Percentiles rank a stretch among this genome's conserved stretches.
Conservation (phyloP, 2,329 filamentous ascomycete species). For the Ceratocystis cubensis region DNA sequence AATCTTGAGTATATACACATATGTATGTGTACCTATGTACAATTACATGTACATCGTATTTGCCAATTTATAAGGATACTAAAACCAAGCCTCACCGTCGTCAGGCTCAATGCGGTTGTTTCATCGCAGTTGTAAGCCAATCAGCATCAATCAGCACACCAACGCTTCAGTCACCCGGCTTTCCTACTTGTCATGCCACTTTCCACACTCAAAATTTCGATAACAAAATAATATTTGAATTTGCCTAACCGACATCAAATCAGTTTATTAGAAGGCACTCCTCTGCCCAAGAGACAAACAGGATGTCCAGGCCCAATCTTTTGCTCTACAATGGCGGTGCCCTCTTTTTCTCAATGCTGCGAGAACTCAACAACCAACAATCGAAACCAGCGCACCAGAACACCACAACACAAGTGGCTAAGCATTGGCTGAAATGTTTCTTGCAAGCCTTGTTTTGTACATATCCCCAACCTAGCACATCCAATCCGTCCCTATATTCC, state of each 20-base stretch:
- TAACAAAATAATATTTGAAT: neutral
- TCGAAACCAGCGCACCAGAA: no score
- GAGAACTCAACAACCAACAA: no score
- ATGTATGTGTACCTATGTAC: conserved; percentile 6
- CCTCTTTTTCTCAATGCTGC: no score
- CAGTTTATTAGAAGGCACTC: neutral
- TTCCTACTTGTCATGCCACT: neutral
- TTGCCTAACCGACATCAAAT: neutral
- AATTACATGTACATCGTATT: neutral
- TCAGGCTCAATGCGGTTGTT: neutral
- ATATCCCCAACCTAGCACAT: no score
- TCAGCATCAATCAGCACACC: neutral
- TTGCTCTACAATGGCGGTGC: no score
- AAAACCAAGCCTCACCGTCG: neutral
- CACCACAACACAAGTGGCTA: no score
- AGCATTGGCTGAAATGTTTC: no score
- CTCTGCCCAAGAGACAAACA: no score
- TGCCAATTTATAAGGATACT: neutral
- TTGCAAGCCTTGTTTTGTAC: no score
- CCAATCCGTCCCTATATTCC: no score
- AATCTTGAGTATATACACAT: neutral
- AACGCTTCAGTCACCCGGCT: neutral
- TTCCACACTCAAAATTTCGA: neutral
- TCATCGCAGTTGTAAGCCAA: neutral
- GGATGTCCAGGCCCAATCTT: neutral